Base-by-base conservation (phyloP, 164 flowering plant species). In the Dillenia turbinata region DNA sequence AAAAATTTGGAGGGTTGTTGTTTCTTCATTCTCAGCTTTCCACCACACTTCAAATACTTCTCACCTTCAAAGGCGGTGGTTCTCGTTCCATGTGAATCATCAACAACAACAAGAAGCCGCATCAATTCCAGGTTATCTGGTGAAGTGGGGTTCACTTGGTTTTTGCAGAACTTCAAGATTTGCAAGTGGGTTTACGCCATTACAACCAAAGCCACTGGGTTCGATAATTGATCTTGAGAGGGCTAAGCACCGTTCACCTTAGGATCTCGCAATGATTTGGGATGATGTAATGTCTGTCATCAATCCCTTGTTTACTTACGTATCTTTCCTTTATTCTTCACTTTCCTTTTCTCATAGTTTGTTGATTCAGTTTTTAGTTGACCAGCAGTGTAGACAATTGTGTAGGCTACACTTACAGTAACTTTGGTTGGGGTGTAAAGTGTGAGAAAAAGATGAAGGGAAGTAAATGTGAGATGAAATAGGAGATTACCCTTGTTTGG, bases 181-280 rank as follows among this genome's bases (percentile, higher is more conserved):
- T 44, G 96, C 96, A 10, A 67, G 84, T 65, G 98, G 98, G 61
- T 93, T 85, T 77, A 66, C 78, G 8, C 94, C 98, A 12, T 69
- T 93, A 71, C 78, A 90, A 69, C 79, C 53, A 10, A 90, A 93
- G 76, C 83, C 92, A 13, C 72, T 93, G 84, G 85, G 77, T 58
- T 81, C 92, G 0, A 90, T 93, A 54, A 71, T 93, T 26, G 97
- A 93, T 72, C n/a, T 87, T 17, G 85, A 82, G 64, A 82, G 96
- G 75, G 83, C 73, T n/a, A 81, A 84, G 73, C 50, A 54, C 44
- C 69, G 76, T 51, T 79, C 93, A 0, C 59, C 90, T 3, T 89
- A 88, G 66, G 90, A 85, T 43, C 74, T 93, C 17, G 74, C 78
- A 71, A 79, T 86, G 0, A 66, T 78, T 61, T 93, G 97, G 98